Evolutionary conservation across 2,329 filamentous ascomycete genomes (phyloP).

Genomic region (Madurella fahalii): DNA sequence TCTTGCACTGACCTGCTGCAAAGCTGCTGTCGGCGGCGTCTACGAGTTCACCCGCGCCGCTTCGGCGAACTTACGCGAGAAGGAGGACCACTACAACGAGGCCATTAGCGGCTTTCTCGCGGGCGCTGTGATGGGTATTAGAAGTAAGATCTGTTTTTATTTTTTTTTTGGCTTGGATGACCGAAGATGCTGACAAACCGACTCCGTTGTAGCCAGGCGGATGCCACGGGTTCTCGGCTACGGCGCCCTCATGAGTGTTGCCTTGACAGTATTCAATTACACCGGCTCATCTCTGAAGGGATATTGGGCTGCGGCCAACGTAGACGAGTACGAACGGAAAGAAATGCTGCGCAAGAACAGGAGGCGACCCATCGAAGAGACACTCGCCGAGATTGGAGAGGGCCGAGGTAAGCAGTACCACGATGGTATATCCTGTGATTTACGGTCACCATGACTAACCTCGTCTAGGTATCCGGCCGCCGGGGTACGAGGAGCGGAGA

Average conservation of each 20-base stretch:
- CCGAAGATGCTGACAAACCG: neutral
- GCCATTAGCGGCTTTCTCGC: slow-evolving; percentile 72
- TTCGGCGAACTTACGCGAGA: slow-evolving; percentile 78
- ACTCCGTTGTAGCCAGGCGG: slow-evolving; percentile 48
- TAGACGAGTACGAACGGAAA: slow-evolving; percentile 71
- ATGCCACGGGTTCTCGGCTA: slow-evolving; percentile 69
- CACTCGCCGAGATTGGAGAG: slow-evolving; percentile 76
- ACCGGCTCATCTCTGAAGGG: slow-evolving; percentile 58
- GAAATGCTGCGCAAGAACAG: slow-evolving; percentile 69
- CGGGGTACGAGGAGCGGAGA: slow-evolving; percentile 81
- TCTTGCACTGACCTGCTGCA: slow-evolving; percentile 9
- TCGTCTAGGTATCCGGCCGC: slow-evolving; percentile 67
- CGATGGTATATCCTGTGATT: neutral
- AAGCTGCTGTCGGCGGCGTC: slow-evolving; percentile 68
- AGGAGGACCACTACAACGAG: slow-evolving; percentile 73
- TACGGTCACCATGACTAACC: slow-evolving; percentile 10
- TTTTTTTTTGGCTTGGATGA: slow-evolving; percentile 1
- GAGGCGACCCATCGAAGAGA: slow-evolving; percentile 72
- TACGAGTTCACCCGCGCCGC: slow-evolving; percentile 75
- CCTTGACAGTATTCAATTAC: slow-evolving; percentile 63
- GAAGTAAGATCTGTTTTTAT: slow-evolving; percentile 50
- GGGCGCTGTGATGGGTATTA: slow-evolving; percentile 68
- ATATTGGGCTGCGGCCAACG: slow-evolving; percentile 43
- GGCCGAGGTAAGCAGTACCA: slow-evolving; percentile 63
- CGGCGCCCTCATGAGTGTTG: slow-evolving; percentile 52